phyloP scores from a whole-genome alignment of 2,329 filamentous ascomycete genomes.

The Meredithiella fracta region DNA sequence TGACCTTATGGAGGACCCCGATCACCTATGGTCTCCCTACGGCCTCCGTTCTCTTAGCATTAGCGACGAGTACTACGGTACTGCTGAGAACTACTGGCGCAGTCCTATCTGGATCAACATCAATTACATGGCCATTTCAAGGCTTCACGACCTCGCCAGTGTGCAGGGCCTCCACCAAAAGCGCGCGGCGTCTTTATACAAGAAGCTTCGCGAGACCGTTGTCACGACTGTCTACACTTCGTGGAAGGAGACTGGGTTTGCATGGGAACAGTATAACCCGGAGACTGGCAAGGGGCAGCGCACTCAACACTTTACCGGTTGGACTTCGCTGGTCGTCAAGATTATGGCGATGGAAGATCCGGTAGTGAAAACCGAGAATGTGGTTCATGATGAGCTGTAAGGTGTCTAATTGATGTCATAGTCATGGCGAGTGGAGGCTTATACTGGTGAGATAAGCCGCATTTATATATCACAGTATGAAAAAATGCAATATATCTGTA shows the following conservation, averaged over 20 bases:
- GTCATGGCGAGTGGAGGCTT: background rate
- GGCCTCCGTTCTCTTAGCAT: constrained; percentile 84
- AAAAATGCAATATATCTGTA: too few relatives aligned
- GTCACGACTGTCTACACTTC: constrained; percentile 75
- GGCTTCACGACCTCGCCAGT: constrained; percentile 19
- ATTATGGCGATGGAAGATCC: constrained; percentile 72
- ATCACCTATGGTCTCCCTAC: constrained; percentile 76
- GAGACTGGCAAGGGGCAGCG: constrained; percentile 86
- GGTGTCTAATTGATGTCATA: background rate
- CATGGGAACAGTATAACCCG: constrained; percentile 96
- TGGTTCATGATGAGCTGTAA: constrained; percentile 32
- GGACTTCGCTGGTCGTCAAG: constrained; percentile 96
- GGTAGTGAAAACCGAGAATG: constrained; percentile 32
- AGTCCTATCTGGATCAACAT: constrained; percentile 92
- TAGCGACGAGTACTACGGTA: constrained; percentile 68
- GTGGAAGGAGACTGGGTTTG: constrained; percentile 86
- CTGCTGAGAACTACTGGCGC: constrained; percentile 93
- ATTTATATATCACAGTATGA: too few relatives aligned
- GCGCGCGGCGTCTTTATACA: constrained; percentile 59
- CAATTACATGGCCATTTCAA: constrained; percentile 56
- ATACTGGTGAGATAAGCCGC: background rate
- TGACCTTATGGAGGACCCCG: constrained; percentile 61
- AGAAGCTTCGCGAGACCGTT: constrained; percentile 60
- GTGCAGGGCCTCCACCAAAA: constrained; percentile 50
- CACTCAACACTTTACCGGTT: constrained; percentile 95